Conservation (phyloP, 108 stramenopile genomes). For the Pelagomonas calceolata region DNA sequence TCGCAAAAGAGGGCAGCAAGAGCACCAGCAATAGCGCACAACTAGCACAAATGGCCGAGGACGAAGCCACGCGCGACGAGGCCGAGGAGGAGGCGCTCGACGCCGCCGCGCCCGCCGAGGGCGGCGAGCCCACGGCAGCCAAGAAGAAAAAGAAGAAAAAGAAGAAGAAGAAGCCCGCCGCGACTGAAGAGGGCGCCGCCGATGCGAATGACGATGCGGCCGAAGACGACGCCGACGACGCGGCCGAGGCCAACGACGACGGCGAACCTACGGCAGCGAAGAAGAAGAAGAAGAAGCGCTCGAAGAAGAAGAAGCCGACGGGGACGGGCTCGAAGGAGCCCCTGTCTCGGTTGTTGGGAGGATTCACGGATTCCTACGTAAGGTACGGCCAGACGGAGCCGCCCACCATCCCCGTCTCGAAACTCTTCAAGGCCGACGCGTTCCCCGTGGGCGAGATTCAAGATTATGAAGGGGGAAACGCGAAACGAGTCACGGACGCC, state of each 20-base stretch:
- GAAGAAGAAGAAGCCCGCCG: too few relatives aligned
- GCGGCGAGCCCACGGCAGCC: too few relatives aligned
- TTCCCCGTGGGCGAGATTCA: slow-evolving; percentile 85
- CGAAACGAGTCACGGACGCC: slow-evolving; percentile 65
- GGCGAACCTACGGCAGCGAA: not conserved
- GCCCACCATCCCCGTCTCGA: slow-evolving; percentile 73
- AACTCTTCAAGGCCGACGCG: slow-evolving; percentile 36
- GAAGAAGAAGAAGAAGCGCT: slow-evolving; percentile 46
- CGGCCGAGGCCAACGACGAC: slow-evolving; percentile 12
- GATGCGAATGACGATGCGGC: too few relatives aligned
- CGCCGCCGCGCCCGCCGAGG: too few relatives aligned
- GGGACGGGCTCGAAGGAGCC: slow-evolving; percentile 43
- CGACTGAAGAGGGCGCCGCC: too few relatives aligned
- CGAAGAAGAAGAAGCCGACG: slow-evolving; percentile 70
- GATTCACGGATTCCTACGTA: slow-evolving; percentile 83
- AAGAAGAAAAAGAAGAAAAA: too few relatives aligned
- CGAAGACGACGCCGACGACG: slow-evolving; percentile 21
- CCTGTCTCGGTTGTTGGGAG: slow-evolving; percentile 56
- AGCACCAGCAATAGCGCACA: too few relatives aligned
- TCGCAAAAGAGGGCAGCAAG: too few relatives aligned
- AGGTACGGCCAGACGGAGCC: slow-evolving; percentile 89
- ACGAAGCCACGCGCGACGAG: too few relatives aligned
- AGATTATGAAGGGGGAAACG: slow-evolving; percentile 62
- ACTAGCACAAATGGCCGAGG: too few relatives aligned
- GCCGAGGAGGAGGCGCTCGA: too few relatives aligned